Conservation (phyloP, 2,329 filamentous ascomycete genomes). For the Sporothrix pallida region DNA sequence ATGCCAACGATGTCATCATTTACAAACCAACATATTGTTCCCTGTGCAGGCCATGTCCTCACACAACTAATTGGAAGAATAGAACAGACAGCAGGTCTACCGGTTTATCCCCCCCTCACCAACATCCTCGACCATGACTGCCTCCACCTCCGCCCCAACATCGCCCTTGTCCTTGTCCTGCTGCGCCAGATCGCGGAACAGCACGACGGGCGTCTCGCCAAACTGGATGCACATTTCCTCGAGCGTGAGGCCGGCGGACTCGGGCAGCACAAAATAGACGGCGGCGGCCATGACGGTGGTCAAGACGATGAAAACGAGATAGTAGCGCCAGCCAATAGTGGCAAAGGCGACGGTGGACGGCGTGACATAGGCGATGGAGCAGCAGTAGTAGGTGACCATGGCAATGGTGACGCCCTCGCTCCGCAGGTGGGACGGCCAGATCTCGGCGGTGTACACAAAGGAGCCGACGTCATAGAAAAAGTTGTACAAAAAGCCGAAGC, state of each 20-base stretch:
- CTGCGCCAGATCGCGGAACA: neutral
- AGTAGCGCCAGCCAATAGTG: neutral
- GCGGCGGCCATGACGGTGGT: neutral
- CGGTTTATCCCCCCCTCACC: too few species aligned
- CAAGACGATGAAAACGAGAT: neutral
- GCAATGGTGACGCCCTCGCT: neutral
- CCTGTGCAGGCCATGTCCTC: too few species aligned
- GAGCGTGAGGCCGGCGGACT: neutral
- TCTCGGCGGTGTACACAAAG: neutral
- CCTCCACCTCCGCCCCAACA: neutral
- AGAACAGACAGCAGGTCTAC: too few species aligned
- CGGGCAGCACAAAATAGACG: neutral
- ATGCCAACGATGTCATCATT: too few species aligned
- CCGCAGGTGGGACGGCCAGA: neutral
- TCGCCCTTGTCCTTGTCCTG: neutral
- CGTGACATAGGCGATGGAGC: neutral
- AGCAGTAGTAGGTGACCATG: neutral
- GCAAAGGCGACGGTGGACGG: neutral
- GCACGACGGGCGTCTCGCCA: neutral
- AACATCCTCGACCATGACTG: neutral
- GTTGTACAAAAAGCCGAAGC: neutral
- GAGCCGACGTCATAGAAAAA: neutral
- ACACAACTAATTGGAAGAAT: too few species aligned
- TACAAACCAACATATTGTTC: too few species aligned
- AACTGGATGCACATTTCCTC: slow-evolving; percentile 1